phyloP scores from a whole-genome alignment of 805 yeast genomes.

The Teunomyces tritomae region DNA sequence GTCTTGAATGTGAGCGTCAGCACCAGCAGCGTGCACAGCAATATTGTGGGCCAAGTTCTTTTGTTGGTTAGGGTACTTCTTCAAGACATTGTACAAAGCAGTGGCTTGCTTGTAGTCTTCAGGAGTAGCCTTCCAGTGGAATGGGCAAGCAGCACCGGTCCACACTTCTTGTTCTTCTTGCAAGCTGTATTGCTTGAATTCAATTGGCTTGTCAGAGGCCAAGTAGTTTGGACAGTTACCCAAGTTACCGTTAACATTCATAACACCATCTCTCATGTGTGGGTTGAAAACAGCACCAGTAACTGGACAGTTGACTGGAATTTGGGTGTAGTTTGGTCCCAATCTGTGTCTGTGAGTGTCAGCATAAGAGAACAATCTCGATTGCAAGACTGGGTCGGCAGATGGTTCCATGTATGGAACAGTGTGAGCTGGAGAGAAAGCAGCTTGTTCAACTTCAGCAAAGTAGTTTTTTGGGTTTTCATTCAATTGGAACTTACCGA shows the following conservation, averaged over 20 bases:
- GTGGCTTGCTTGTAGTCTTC: conserved; percentile 81
- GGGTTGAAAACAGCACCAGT: conserved; percentile 52
- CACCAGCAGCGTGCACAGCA: conserved; percentile 68
- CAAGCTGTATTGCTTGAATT: conserved; percentile 42
- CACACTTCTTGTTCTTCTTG: conserved; percentile 76
- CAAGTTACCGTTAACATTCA: conserved; percentile 59
- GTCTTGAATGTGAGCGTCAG: conserved; percentile 75
- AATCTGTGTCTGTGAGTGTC: conserved; percentile 78
- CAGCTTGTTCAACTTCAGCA: conserved; percentile 48
- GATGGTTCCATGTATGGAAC: conserved; percentile 76
- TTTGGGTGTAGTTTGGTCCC: conserved; percentile 64
- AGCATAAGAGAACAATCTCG: conserved; percentile 71
- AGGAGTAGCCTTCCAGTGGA: conserved; percentile 77
- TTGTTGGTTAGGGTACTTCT: conserved; percentile 79
- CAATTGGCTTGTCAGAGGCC: conserved; percentile 52
- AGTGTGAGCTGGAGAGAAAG: conserved; percentile 70
- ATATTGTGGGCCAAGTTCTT: conserved; percentile 79
- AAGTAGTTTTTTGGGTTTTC: conserved; percentile 53
- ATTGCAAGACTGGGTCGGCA: conserved; percentile 75
- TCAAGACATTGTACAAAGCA: conserved; percentile 74
- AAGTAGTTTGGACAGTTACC: conserved; percentile 78
- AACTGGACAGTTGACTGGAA: conserved; percentile 75
- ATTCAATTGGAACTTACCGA: conserved; percentile 55
- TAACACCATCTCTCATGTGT: conserved; percentile 78
- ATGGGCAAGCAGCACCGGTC: conserved; percentile 79